Percentiles rank a stretch among this genome's conserved stretches.
Conservation (phyloP, 257 asterid genomes). For the Ilex asprella region DNA sequence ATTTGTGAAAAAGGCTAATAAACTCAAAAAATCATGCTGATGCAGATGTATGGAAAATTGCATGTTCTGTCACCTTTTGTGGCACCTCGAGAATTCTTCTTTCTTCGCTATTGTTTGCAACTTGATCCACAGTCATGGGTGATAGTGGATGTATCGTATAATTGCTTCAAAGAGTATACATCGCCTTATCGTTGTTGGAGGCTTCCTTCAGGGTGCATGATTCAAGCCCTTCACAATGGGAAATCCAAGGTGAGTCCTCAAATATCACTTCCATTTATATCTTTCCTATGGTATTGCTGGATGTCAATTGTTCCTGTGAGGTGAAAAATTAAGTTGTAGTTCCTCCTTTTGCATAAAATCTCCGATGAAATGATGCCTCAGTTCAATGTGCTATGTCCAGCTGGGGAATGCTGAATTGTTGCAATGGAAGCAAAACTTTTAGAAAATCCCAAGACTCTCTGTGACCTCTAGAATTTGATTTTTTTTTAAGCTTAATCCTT, state of each 20-base stretch:
- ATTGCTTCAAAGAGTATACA: conserved; percentile 28
- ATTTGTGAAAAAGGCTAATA: background rate
- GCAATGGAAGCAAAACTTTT: background rate
- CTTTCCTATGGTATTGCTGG: background rate
- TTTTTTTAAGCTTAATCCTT: too few species aligned
- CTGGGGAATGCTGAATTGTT: too few species aligned
- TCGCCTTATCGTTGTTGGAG: conserved; percentile 44
- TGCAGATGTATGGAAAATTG: conserved; percentile 55
- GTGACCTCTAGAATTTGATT: too few species aligned
- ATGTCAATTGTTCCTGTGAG: background rate
- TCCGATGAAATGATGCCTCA: too few species aligned
- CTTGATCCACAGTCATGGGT: conserved; percentile 45
- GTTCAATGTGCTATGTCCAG: too few species aligned
- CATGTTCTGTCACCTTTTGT: conserved; percentile 71
- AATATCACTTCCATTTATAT: background rate
- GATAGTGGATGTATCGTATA: conserved; percentile 53
- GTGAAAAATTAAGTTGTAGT: too few species aligned
- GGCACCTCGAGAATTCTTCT: conserved; percentile 57
- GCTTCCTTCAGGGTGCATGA: conserved; percentile 70
- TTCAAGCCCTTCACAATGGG: conserved; percentile 51
- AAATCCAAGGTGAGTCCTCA: conserved; percentile 43
- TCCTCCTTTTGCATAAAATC: too few species aligned
- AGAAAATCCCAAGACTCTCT: background rate
- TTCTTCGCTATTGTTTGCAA: conserved; percentile 51
- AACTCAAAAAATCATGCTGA: background rate